A percentile compares a stretch with the other conserved stretches of the same genome.
Conservation (phyloP, 805 yeast species). For the Kluyveromyces starmeri region DNA sequence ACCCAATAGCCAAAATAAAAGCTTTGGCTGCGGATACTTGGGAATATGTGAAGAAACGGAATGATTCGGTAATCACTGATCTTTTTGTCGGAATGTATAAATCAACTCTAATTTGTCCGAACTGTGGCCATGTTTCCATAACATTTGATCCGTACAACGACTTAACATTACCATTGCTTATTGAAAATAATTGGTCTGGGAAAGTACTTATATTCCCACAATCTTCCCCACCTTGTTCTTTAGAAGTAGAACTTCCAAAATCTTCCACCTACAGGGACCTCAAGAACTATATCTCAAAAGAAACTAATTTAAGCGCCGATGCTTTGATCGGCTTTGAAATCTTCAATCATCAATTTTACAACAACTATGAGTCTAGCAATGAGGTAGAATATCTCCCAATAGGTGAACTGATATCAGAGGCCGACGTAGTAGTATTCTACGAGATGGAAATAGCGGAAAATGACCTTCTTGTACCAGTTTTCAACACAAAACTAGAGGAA, state of each 20-base stretch:
- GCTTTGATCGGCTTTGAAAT: constrained; percentile 48
- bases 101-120: constrained; percentile 84
- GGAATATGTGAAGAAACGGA: constrained; percentile 68
- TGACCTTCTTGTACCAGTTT: constrained; percentile 52
- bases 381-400: constrained; percentile 48
- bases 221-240: constrained; percentile 36
- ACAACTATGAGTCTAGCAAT: constrained; percentile 55
- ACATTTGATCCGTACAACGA: constrained; percentile 94
- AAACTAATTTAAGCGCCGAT: constrained; percentile 29
- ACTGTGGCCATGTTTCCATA: constrained; percentile 65
- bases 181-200: constrained; percentile 61
- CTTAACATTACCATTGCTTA: constrained; percentile 81
- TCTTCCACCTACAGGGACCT: constrained; percentile 56
- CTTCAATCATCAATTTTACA: constrained; percentile 59
- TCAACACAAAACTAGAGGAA: constrained; percentile 37
- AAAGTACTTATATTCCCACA: constrained; percentile 56
- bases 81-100: constrained; percentile 86
- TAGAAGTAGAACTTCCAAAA: constrained; percentile 69
- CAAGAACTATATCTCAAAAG: constrained; percentile 48
- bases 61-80: constrained; percentile 78
- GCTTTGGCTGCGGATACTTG: constrained; percentile 68
- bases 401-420: constrained; percentile 51
- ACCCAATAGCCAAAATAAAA: constrained; percentile 43
- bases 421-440: constrained; percentile 62
- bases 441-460: constrained; percentile 37